Evolutionary conservation across 2,329 filamentous ascomycete species (phyloP).

Genomic region (Pestalotiopsis sp.): DNA sequence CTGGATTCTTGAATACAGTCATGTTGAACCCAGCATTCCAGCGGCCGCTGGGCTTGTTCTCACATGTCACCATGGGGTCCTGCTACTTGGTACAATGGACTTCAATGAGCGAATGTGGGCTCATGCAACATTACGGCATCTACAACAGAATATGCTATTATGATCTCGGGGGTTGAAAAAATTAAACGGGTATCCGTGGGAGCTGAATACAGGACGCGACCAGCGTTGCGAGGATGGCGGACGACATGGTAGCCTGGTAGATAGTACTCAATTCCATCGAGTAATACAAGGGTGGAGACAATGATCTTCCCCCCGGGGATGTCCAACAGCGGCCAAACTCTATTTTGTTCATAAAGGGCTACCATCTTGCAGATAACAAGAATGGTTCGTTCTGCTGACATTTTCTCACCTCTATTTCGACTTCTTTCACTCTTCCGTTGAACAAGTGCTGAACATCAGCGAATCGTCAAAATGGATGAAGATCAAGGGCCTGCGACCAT

Average conservation of each 20-base stretch:
- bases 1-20: background rate
- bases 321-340: background rate
- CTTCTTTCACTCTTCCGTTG: background rate
- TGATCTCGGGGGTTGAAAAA: background rate
- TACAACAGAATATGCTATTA: background rate
- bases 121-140: background rate
- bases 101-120: background rate
- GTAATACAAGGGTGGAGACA: background rate
- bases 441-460: background rate
- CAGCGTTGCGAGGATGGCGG: background rate
- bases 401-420: background rate
- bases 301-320: background rate
- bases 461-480: conserved; percentile 50
- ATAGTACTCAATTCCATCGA: conserved; percentile 5
- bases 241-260: background rate
- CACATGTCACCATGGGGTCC: background rate
- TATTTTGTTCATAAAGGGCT: background rate
- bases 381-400: background rate
- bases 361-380: background rate
- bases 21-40: background rate
- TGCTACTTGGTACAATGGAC: no score
- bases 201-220: background rate
- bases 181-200: background rate
- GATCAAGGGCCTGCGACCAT: conserved; percentile 55
- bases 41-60: background rate